phyloP scores from a whole-genome alignment of 805 yeast species.

The Grigorovia transvaalensis region DNA sequence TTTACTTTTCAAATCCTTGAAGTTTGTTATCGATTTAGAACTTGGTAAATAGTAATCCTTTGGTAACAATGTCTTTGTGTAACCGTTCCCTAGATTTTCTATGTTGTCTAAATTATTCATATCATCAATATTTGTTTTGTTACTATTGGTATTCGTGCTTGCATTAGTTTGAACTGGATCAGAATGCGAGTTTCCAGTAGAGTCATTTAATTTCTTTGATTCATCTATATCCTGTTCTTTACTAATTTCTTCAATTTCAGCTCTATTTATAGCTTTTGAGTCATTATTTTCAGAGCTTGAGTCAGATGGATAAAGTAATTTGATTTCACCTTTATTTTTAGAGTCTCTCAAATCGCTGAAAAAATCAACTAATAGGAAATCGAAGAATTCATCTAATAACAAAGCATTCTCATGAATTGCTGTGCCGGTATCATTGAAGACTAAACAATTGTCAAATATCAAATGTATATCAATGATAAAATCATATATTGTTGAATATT shows the following conservation, averaged over 20 bases:
- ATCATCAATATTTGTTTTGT: conserved; percentile 2
- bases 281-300: conserved; percentile 18
- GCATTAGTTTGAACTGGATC: too few species aligned
- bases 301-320: conserved; percentile 16
- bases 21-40: conserved; percentile 6
- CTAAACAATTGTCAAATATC: conserved; percentile 70
- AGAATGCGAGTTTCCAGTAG: too few species aligned
- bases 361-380: conserved; percentile 23
- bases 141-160: neutral
- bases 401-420: conserved; percentile 63
- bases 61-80: conserved; percentile 20
- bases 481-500: conserved; percentile 44
- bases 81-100: conserved; percentile 28
- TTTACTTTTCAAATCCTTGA: neutral
- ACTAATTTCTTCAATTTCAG: neutral
- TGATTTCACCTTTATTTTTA: conserved; percentile 25
- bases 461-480: conserved; percentile 49
- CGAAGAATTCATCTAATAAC: conserved; percentile 45
- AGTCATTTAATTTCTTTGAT: too few species aligned
- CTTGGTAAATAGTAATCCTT: conserved; percentile 26
- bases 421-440: conserved; percentile 66
- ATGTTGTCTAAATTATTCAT: conserved; percentile 23
- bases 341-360: conserved; percentile 22
- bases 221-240: neutral
- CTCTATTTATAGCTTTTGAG: conserved; percentile 2